phyloP scores from a whole-genome alignment of 768 basidiomycete genomes.

The Termitomyces sp. region DNA sequence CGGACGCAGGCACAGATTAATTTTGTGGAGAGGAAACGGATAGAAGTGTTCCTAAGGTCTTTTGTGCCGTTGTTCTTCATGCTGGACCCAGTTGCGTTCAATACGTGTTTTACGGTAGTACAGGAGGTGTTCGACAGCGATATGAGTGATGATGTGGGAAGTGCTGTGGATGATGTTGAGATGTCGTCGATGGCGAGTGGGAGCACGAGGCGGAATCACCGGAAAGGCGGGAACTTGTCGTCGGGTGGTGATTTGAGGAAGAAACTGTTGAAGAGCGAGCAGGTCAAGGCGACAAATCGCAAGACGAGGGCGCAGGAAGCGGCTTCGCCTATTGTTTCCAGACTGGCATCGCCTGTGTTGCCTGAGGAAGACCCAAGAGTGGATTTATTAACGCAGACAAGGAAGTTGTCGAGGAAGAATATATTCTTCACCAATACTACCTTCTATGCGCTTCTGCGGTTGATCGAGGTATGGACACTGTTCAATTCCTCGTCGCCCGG shows the following conservation, averaged over 20 bases:
- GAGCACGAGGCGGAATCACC: constrained; percentile 27
- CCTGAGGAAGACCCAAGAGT: constrained; percentile 38
- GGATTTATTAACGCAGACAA: constrained; percentile 26
- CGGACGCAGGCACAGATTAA: constrained; percentile 76
- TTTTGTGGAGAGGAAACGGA: constrained; percentile 67
- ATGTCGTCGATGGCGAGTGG: constrained; percentile 36
- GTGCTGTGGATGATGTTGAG: constrained; percentile 32
- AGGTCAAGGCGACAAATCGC: constrained; percentile 64
- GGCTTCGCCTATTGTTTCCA: constrained; percentile 48
- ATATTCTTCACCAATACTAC: constrained; percentile 88
- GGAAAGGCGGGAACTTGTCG: constrained; percentile 24
- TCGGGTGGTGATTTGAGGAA: constrained; percentile 68
- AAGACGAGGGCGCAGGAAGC: constrained; percentile 53
- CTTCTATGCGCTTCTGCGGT: constrained; percentile 81
- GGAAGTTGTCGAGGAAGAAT: constrained; percentile 35
- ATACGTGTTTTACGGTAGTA: constrained; percentile 60
- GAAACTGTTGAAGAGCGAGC: constrained; percentile 78
- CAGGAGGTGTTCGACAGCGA: constrained; percentile 57
- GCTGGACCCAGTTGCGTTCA: constrained; percentile 66
- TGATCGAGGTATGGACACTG: constrained; percentile 68
- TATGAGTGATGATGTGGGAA: constrained; percentile 49
- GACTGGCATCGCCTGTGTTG: constrained; percentile 58
- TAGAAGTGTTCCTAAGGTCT: constrained; percentile 79
- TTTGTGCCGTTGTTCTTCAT: constrained; percentile 78
- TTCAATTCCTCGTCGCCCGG: not conserved